Base-by-base conservation (phyloP, 768 basidiomycete genomes). In the Polyporus arcularius region DNA sequence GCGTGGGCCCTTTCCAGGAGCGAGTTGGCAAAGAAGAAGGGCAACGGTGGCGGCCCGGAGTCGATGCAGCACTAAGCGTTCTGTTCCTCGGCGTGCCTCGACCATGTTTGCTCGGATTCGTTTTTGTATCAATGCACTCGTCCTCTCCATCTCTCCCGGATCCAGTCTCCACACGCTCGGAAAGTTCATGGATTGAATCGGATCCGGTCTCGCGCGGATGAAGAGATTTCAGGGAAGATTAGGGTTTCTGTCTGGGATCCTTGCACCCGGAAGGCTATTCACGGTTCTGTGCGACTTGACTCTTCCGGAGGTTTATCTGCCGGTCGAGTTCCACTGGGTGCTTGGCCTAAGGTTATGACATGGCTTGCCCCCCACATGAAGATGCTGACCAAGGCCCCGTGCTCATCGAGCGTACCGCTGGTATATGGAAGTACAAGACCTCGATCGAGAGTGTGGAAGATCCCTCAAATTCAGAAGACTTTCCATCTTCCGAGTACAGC, bases 1-100 rank as follows among this genome's bases (percentile, higher is more conserved):
- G 15, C 9, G 10, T 55, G 4, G 30, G 5, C 45, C 16, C 3
- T 26, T 46, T 4, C 46, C 32, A 63, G 60, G 55, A 68, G 64
- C 46, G 71, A 72, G 59, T 57, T 72, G 48, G 67, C 68, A 57
- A 72, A 72, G 68, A 69, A 67, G 59, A 65, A 61, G 40, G 57
- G 60, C n/a, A 61, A 58, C n/a, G 62, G 65, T 18, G 61, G 59
- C 39, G 64, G 65, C 50, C 47, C 58, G 10, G 70, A 71, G 50
- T 52, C 71, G 11, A 73, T 73, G 72, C 72, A 73, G 56, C 71
- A 70, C 62, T 73, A 45, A 57, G 18, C 18, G 6, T 16, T 15
- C 42, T 43, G 46, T 28, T 12, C 10, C 46, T 4, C 46, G 46
- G 16, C 5, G 10, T 21, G 10, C 26, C n/a, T 11, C 21, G n/a